These are phyloP conservation scores for Gentiana macrophylla DNA, from an alignment of 257 asterid genomes.

Conservation along the genomic window DNA sequence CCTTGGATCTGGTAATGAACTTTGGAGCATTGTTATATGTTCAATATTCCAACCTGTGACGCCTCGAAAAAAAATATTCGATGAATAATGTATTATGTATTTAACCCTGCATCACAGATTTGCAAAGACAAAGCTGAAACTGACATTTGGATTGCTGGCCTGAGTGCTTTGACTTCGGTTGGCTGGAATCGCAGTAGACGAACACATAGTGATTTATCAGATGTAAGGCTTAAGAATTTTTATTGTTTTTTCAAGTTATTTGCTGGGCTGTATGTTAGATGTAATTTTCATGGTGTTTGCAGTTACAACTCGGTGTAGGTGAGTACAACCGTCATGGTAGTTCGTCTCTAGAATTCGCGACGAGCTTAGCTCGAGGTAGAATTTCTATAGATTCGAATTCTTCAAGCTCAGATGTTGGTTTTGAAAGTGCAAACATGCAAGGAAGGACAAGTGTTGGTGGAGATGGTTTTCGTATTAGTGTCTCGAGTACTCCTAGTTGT, in stretches of 20 bases:
- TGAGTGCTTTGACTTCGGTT: constrained; percentile 61
- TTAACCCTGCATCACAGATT: constrained; percentile 39
- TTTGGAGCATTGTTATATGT: not conserved
- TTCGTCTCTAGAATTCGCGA: constrained; percentile 40
- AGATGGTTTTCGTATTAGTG: constrained; percentile 92
- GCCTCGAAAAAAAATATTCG: not conserved
- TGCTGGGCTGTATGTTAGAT: no score
- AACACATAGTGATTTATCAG: constrained; percentile 67
- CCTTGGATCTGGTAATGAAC: constrained; percentile 70
- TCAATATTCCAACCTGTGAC: not conserved
- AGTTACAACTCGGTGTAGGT: constrained; percentile 41
- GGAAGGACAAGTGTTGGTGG: constrained; percentile 56
- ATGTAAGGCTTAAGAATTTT: constrained; percentile 28
- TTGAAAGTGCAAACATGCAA: constrained; percentile 74
- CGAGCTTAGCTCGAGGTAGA: constrained; percentile 43
- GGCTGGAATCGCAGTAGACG: constrained; percentile 58
- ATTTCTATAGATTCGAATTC: constrained; percentile 32
- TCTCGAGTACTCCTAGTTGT: constrained; percentile 90
- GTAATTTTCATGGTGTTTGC: constrained; percentile 11
- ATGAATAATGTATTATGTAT: constrained; percentile 1
- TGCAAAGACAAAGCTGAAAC: constrained; percentile 89
- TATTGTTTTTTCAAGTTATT: no score
- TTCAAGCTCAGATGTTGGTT: constrained; percentile 71
- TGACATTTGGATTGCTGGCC: constrained; percentile 85
- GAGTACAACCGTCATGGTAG: constrained; percentile 41